phyloP scores from a whole-genome alignment of 2,329 filamentous ascomycete species.

The Dothidotthia symphoricarpi region DNA sequence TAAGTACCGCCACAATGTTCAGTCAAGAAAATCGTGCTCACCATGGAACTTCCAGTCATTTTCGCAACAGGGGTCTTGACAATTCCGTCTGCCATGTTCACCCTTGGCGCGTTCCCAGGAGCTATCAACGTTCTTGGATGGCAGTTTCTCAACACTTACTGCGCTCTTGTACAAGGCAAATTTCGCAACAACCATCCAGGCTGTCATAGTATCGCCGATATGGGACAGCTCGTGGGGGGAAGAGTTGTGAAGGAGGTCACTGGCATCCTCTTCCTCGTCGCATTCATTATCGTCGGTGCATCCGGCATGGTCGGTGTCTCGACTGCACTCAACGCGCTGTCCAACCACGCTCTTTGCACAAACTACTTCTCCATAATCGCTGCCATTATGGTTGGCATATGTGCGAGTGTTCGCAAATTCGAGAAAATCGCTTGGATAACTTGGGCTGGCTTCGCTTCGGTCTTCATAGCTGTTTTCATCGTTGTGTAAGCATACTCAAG shows the following conservation, averaged over 20 bases:
- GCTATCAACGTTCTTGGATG: slow-evolving; percentile 50
- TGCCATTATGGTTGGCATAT: slow-evolving; percentile 50
- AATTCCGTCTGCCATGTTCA: slow-evolving; percentile 51
- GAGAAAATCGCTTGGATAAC: slow-evolving; percentile 63
- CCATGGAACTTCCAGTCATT: slow-evolving; percentile 33
- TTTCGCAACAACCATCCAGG: slow-evolving; percentile 53
- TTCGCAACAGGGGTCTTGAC: slow-evolving; percentile 53
- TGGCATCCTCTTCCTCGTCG: slow-evolving; percentile 57
- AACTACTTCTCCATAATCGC: slow-evolving; percentile 60
- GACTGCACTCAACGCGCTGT: slow-evolving; percentile 60
- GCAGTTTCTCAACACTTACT: slow-evolving; percentile 52
- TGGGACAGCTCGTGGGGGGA: slow-evolving; percentile 58
- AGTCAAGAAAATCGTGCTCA: neutral
- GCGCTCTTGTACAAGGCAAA: slow-evolving; percentile 51
- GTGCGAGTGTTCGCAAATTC: slow-evolving; percentile 58
- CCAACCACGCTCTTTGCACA: slow-evolving; percentile 59
- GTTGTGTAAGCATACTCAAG: slow-evolving; percentile 42
- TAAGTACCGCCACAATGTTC: slow-evolving; percentile 5
- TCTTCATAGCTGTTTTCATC: slow-evolving; percentile 59
- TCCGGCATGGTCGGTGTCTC: slow-evolving; percentile 61
- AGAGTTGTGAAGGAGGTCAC: slow-evolving; percentile 51
- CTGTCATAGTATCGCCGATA: slow-evolving; percentile 57
- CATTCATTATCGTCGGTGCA: slow-evolving; percentile 57
- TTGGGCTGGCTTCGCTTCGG: slow-evolving; percentile 59
- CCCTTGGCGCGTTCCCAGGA: slow-evolving; percentile 50